A percentile compares a stretch with the other conserved stretches of the same genome.
phyloP scores from a whole-genome alignment of 2,329 filamentous ascomycete genomes.

The Hypoxylon sp. region DNA sequence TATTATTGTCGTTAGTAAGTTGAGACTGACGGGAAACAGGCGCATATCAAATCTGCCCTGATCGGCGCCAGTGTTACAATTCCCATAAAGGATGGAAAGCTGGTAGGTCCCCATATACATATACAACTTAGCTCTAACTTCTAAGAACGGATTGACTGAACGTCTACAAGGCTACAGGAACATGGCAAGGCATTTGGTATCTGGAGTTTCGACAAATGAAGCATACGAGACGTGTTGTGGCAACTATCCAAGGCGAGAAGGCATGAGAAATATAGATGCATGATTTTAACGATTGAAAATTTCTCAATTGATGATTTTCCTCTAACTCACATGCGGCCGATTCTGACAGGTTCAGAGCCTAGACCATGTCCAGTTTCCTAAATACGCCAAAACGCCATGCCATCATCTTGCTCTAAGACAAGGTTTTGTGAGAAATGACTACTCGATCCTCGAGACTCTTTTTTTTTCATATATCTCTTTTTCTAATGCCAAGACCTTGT shows the following conservation, averaged over 20 bases:
- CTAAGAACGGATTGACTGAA: constrained; percentile 20
- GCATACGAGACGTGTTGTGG: constrained; percentile 86
- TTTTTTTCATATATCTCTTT: background rate
- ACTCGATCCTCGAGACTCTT: background rate
- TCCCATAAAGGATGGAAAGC: constrained; percentile 87
- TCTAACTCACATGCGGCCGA: constrained; percentile 10
- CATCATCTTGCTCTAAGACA: constrained; percentile 11
- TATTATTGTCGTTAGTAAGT: background rate
- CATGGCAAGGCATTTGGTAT: constrained; percentile 94
- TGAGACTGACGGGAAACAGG: constrained; percentile 62
- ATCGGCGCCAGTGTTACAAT: constrained; percentile 91
- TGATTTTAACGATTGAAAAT: background rate
- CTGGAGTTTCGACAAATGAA: constrained; percentile 86
- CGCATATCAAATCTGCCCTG: constrained; percentile 92
- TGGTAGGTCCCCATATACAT: constrained; percentile 65
- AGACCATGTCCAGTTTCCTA: constrained; percentile 6
- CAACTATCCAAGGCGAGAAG: constrained; percentile 93
- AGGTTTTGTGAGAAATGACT: background rate
- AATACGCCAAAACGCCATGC: constrained; percentile 31
- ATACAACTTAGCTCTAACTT: background rate
- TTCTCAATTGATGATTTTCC: constrained; percentile 12
- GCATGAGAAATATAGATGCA: constrained; percentile 52
- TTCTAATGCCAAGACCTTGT: background rate
- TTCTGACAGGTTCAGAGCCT: background rate
- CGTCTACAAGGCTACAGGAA: constrained; percentile 68